Evolutionary conservation across 2,329 filamentous ascomycete genomes (phyloP).

Genomic region (Stemphylium lycopersici): DNA sequence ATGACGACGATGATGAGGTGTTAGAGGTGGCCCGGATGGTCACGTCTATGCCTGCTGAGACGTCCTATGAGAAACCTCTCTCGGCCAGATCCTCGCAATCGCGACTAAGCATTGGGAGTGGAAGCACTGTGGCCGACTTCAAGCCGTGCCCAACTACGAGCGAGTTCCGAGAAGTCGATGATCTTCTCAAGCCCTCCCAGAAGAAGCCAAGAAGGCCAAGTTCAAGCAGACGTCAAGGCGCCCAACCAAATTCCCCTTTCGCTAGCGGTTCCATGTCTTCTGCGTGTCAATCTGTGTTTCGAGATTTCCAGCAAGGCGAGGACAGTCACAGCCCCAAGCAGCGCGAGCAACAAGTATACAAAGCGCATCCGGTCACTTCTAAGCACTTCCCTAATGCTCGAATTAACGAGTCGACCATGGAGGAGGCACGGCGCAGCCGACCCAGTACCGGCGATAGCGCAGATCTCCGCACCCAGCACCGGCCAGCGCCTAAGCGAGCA

Average conservation of each 20-base stretch:
- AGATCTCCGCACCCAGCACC: slow-evolving; percentile 23
- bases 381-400: slow-evolving; percentile 23
- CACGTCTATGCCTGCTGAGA: not conserved
- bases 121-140: not conserved
- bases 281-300: slow-evolving; percentile 12
- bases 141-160: slow-evolving; percentile 12
- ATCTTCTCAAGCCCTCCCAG: slow-evolving; percentile 12
- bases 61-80: not conserved
- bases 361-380: slow-evolving; percentile 9
- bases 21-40: not conserved
- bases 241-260: slow-evolving; percentile 4
- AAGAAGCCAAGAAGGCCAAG: slow-evolving; percentile 18
- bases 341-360: not conserved
- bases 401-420: slow-evolving; percentile 31
- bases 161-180: slow-evolving; percentile 24
- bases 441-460: not conserved
- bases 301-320: slow-evolving; percentile 23
- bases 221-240: not conserved
- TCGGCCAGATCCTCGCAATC: slow-evolving; percentile 15
- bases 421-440: not conserved
- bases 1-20: slow-evolving; percentile 14
- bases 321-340: not conserved
- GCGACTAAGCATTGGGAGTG: slow-evolving; percentile 24
- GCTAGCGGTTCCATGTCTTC: not conserved
- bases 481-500: slow-evolving; percentile 1